Conservation (phyloP, 2,329 filamentous ascomycete genomes). For the Beauveria medogensis region DNA sequence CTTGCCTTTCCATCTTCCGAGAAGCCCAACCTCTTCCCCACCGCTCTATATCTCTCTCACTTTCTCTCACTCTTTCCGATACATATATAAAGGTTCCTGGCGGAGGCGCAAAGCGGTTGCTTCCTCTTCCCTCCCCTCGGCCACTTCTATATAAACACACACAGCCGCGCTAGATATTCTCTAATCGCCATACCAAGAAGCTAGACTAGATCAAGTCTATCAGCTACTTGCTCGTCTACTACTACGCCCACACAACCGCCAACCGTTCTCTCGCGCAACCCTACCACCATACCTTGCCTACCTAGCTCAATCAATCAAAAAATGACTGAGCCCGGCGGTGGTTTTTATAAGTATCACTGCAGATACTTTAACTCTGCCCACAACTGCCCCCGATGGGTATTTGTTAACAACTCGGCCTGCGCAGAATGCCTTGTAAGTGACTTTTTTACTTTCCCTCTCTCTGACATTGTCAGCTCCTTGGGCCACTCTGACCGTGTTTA, state of each 20-base stretch:
- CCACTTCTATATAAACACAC: neutral
- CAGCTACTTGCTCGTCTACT: neutral
- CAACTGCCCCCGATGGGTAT: rapidly evolving
- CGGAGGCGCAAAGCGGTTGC: too few species aligned
- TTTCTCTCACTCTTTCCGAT: too few species aligned
- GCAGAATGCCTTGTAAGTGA: constrained; percentile 28
- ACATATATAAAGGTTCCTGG: too few species aligned
- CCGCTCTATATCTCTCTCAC: too few species aligned
- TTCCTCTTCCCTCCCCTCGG: too few species aligned
- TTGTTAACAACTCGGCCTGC: constrained; percentile 36
- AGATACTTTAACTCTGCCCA: constrained; percentile 29
- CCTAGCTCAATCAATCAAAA: neutral
- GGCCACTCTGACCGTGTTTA: neutral
- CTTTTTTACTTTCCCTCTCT: neutral
- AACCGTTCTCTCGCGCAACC: neutral
- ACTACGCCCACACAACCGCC: neutral
- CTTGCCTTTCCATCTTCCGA: too few species aligned
- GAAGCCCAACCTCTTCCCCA: too few species aligned
- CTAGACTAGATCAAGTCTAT: neutral
- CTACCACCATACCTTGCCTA: neutral
- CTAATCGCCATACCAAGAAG: neutral
- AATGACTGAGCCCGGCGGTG: constrained; percentile 31
- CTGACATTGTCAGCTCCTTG: neutral
- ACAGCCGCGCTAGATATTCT: neutral
- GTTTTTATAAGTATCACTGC: constrained; percentile 47